Base-by-base conservation (phyloP, 2,329 filamentous ascomycete species). In the Esteya vermicola region DNA sequence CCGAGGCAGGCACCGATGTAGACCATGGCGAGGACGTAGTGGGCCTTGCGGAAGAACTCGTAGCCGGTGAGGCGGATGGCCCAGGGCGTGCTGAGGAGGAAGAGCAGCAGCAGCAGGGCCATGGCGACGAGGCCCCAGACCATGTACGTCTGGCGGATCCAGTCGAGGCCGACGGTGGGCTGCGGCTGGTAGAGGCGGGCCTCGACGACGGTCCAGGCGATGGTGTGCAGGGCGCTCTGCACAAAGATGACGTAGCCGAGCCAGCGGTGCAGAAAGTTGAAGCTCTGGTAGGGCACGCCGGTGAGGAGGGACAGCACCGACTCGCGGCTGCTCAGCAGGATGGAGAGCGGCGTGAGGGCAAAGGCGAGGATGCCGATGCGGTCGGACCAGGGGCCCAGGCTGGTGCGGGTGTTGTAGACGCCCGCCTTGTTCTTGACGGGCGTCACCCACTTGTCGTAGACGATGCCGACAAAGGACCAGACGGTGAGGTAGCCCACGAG, bases 221-320 rank as follows among this genome's bases (percentile, higher is more conserved):
- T 67, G 2, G 81, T 85, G 53, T 88, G 82, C 2, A 86, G 56
- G 9, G 66, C 58, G 3, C 73, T 70, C 52, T 86, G 81, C 1
- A 73, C 53, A 40, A 83, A 71, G 46, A 88, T 84, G 50, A 86
- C 66, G 45, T 80, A 79, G 7, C 82, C 81, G 0, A 78, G 61
- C 81, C 81, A 86, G 25, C 80, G 75, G 54, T 85, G 81, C 18
- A 86, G 60, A 52, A 86, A 86, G 56, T 81, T 78, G 65, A 86
- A 85, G 50, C 71, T 74, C 48, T 85, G 81, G 51, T 85, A 84
- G 0, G 82, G 80, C 1, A 86, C 64, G 2, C 82, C 81, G 0
- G 81, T 86, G 36, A 84, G 55, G 13, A 81, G 54, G 1, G 75
- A 81, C 4, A 86, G 66, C 2, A 85, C 61, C 1, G 76, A 81